Evolutionary conservation across 345 rosid species (phyloP), one percentile per base, ranked within the genome.

Genomic region (Abelmoschus esculentus): DNA sequence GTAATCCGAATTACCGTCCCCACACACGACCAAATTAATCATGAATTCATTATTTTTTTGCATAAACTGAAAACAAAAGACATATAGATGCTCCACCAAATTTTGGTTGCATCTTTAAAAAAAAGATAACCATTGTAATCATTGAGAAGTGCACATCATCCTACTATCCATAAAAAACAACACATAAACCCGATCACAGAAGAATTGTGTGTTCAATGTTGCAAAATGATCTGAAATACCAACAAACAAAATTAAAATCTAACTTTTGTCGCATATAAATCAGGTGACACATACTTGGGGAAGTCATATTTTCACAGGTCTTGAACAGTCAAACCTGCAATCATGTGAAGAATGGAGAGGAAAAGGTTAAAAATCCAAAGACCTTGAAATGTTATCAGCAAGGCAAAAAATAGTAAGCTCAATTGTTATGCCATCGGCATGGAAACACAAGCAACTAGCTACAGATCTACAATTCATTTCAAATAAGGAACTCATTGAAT

Each of bases 271-370:
- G 54, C 55, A 28, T 42, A 58, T 3, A 56, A 14, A 26, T 42
- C n/a, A 3, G 42, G 36, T 40, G n/a, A 28, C 38, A 28, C 38
- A 69, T 18, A 58, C 72, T 22, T 29, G 63, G 28, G 32, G 53
- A 42, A 15, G 49, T 29, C 11, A 28, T 65, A 47, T 12, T 14
- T 61, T 90, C 85, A 86, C 74, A 90, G 86, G 34, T 88, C 96
- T 74, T 87, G 90, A 5, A 88, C 96, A 13, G 75, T 88, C 87
- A 92, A 85, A 90, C 96, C 96, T 92, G 90, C 76, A 80, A 66
- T 66, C 19, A 69, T 4, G 54, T 26, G 49, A 29, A 54, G 15
- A 19, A 54, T 6, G 13, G 13, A 17, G 36, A 63, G 10, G 26
- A 65, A 13, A 5, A 26, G 2, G 19, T 46, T 15, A 65, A 44